These are phyloP conservation scores for Penicillium macrosclerotiorum DNA, from an alignment of 495 filamentous ascomycete genomes.

Conservation along the genomic window DNA sequence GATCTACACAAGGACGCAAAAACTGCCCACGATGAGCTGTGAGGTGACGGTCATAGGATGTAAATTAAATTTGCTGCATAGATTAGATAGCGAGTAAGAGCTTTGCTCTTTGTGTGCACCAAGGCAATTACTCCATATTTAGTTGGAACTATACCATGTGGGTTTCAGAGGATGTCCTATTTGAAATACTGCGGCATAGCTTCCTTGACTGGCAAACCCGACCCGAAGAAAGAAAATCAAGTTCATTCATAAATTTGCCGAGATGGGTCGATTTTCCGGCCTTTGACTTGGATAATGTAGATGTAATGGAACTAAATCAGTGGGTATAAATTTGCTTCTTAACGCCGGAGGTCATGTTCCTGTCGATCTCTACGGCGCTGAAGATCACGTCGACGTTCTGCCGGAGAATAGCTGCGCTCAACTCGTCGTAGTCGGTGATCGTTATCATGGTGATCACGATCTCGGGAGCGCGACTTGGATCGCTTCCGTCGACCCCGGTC, in stretches of 20 bases:
- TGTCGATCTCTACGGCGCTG: conserved; percentile 28
- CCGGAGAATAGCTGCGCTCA: conserved; percentile 31
- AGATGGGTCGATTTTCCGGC: not conserved
- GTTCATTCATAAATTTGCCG: no score
- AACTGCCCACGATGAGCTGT: conserved; percentile 44
- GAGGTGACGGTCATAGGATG: conserved; percentile 15
- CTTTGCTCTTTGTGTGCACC: no score
- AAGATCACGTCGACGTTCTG: conserved; percentile 25
- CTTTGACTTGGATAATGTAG: not conserved
- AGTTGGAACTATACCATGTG: no score
- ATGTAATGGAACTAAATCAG: not conserved
- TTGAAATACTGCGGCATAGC: no score
- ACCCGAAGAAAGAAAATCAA: no score
- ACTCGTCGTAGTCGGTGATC: conserved; percentile 19
- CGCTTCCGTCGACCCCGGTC: conserved; percentile 12
- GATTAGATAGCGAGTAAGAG: conserved; percentile 17
- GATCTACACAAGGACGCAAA: conserved; percentile 39
- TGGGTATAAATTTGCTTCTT: not conserved
- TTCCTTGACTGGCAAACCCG: no score
- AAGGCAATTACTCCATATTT: no score
- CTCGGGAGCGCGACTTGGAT: conserved; percentile 32
- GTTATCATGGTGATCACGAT: conserved; percentile 26
- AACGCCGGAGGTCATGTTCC: conserved; percentile 24
- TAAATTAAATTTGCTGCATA: conserved; percentile 21
- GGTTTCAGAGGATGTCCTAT: no score